Evolutionary conservation across 2,329 filamentous ascomycete genomes (phyloP), one percentile per base, ranked within the genome.

Genomic region (Pseudocercospora macadamiae): DNA sequence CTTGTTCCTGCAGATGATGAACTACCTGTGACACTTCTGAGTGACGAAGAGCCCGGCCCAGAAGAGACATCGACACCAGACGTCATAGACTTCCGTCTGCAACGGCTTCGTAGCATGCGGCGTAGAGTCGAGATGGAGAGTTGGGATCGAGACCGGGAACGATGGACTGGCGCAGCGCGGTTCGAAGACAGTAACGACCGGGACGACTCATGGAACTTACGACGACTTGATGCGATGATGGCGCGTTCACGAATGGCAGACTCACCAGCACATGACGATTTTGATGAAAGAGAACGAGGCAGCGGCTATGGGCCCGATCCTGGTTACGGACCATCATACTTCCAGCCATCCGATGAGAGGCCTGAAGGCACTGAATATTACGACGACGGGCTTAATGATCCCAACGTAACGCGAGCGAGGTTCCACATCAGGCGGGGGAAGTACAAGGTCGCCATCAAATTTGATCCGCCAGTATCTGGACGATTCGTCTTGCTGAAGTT

Each of bases 401-500:
- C 64, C 7, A 67, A 69, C 19, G 72, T 74, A 6, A 71, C 67
- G 3, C 86, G 91, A 73, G 91, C 91, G 2, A 85, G 86, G 25
- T 97, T 97, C 76, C 89, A 88, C 70, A 96, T 97, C 55, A 87
- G 89, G 69, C 85, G 87, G 73, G 85, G 89, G 67, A 93, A 91
- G 77, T 91, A 86, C 77, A 91, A 89, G 74, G 93, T 95, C 67
- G 92, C 88, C 12, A 89, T 97, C 68, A 88, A 86, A 59, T 97
- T 97, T 67, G 86, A 93, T 67, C 89, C 91, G 57, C 88, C 89
- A 0, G 84, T 95, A 60, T 83, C 76, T 73, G 82, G 78, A 26
- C 53, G 90, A 57, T 96, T 89, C 72, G 89, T 97, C 53, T 76
- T 97, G 39, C 80, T 97, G 63, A 97, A 97, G 79, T 85, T 97